Percentiles rank a stretch among this genome's conserved stretches.
These are phyloP conservation scores for Agrocybe pediades DNA, from an alignment of 768 basidiomycete species.

Conservation along the genomic window DNA sequence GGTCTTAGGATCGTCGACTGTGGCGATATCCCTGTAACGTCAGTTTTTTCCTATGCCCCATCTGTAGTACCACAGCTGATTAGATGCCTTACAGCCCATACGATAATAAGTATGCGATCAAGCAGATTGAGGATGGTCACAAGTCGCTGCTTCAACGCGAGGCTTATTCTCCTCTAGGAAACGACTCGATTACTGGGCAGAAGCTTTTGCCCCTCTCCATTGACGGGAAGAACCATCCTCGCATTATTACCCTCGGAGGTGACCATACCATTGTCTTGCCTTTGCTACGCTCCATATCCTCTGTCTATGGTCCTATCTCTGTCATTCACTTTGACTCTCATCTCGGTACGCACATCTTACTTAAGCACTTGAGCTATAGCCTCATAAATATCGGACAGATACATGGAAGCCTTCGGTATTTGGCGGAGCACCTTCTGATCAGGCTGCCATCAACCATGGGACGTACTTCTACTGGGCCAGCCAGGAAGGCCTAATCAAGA, in stretches of 20 bases:
- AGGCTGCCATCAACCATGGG: conserved; percentile 82
- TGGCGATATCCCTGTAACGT: conserved; percentile 76
- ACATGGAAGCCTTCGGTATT: conserved; percentile 79
- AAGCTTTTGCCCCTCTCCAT: conserved; percentile 57
- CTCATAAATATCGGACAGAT: conserved; percentile 35
- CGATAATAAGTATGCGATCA: conserved; percentile 71
- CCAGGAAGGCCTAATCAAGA: conserved; percentile 77
- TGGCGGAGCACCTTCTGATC: conserved; percentile 70
- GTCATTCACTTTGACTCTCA: conserved; percentile 91
- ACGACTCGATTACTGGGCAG: conserved; percentile 61
- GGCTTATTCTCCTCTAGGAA: conserved; percentile 62
- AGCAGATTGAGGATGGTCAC: conserved; percentile 76
- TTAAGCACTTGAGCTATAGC: conserved; percentile 15
- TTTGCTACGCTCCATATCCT: conserved; percentile 67
- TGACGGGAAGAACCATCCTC: conserved; percentile 77
- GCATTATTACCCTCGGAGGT: conserved; percentile 82
- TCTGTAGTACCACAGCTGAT: not conserved
- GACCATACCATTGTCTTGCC: conserved; percentile 82
- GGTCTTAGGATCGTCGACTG: conserved; percentile 76
- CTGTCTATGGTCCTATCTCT: conserved; percentile 77
- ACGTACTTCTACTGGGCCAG: conserved; percentile 92
- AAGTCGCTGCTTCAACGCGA: conserved; percentile 67
- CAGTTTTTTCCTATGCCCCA: conserved; percentile 14
- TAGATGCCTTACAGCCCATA: conserved; percentile 50
- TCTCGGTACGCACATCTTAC: conserved; percentile 34